A percentile compares a stretch with the other conserved stretches of the same genome.
Conservation (phyloP, 2,329 filamentous ascomycete species). For the Monosporascus sp. region DNA sequence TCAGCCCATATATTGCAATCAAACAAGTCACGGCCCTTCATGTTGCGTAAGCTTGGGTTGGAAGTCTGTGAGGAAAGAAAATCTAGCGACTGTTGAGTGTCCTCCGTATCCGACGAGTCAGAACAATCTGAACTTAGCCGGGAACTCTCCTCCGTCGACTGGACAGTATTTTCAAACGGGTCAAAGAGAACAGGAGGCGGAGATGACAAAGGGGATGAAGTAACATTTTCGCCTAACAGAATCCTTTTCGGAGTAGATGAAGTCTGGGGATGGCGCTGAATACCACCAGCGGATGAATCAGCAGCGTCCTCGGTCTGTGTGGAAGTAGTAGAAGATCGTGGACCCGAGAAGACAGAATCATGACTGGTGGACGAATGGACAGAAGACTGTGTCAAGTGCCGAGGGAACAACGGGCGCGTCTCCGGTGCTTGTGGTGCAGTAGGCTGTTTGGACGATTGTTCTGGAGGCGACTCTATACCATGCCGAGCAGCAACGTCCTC, state of each 20-base stretch:
- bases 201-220: slow-evolving; percentile 53
- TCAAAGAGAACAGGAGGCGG: slow-evolving; percentile 50
- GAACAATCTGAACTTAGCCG: slow-evolving; percentile 29
- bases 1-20: slow-evolving; percentile 67
- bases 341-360: slow-evolving; percentile 19
- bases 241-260: slow-evolving; percentile 18
- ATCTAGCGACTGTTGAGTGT: slow-evolving; percentile 36
- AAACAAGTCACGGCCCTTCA: slow-evolving; percentile 68
- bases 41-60: slow-evolving; percentile 44
- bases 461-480: neutral
- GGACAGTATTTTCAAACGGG: slow-evolving; percentile 34
- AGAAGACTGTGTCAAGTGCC: slow-evolving; percentile 18
- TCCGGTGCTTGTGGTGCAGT: slow-evolving; percentile 18
- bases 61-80: slow-evolving; percentile 35
- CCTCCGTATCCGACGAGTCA: slow-evolving; percentile 39
- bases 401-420: slow-evolving; percentile 17
- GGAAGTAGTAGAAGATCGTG: slow-evolving; percentile 17
- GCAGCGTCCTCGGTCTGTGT: slow-evolving; percentile 22
- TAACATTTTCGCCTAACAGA: slow-evolving; percentile 19
- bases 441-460: slow-evolving; percentile 9
- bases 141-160: slow-evolving; percentile 34
- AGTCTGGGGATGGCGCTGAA: slow-evolving; percentile 11
- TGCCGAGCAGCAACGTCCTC: neutral
- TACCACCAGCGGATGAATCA: neutral
- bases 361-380: slow-evolving; percentile 17